Base-by-base conservation (phyloP, 2,329 filamentous ascomycete genomes). In the Tricladium varicosporioides region DNA sequence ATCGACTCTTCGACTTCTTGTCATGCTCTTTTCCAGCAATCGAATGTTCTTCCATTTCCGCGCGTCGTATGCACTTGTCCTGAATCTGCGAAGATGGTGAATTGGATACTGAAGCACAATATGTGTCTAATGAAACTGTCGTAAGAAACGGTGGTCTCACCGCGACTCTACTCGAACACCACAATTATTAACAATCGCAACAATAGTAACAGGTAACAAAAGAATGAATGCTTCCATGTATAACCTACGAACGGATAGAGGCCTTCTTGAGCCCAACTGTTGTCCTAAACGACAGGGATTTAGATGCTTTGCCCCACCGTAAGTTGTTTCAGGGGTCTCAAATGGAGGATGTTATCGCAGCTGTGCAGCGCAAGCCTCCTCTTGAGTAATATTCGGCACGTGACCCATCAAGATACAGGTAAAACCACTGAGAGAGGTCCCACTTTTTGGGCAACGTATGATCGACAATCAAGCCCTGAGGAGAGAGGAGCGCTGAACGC, bases 1-100 rank as follows among this genome's bases (percentile, higher is more conserved):
- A 71, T 59, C 84, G 82, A 66, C 56, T 60, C 52, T 65, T 67
- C 46, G 56, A 59, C 53, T 64, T 67, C 47, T 66, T 64, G 45
- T 66, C 67, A 31, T 52, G 61, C 50, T 69, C 67, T 56, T 67
- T 70, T 8, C 60, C 61, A 55, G 53, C 54, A 22, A 44, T 60
- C 43, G 55, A 32, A 27, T 48, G 32, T 22, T 52, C 59, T 44
- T 67, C 68, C 66, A 70, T 70, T 31, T 56, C 60, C 50, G 56
- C 54, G 55, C 49, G 43, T 45, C 14, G 31, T 15, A 11, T 27
- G 27, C 14, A 10, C 15, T 5, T 33, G 33, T 18, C 13, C 14
- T 14, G 54, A 31, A 19, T 13, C 54, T 51, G 48, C 22, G 43
- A 36, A 51, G 11, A 51, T 15, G 10, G 36, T 49, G 16, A 40